Percentiles rank a stretch among this genome's conserved stretches.
Conservation (phyloP, 768 basidiomycete species). For the Crepidotus variabilis region DNA sequence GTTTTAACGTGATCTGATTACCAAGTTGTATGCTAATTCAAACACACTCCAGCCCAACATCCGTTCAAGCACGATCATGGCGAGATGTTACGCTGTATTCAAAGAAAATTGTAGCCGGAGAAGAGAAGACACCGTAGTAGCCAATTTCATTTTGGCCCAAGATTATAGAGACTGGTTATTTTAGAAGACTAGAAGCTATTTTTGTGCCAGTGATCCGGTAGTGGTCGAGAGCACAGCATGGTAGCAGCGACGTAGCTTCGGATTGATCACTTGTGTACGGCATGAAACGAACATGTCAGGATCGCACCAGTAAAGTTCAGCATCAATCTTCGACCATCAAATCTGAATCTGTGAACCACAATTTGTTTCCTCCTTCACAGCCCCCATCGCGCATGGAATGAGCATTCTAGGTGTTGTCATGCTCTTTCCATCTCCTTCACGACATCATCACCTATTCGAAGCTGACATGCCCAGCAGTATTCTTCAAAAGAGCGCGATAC, state of each 20-base stretch:
- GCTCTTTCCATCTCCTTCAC: slow-evolving; percentile 18
- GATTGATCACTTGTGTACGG: slow-evolving; percentile 3
- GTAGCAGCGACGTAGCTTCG: too few relatives aligned
- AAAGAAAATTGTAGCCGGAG: background rate
- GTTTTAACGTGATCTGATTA: slow-evolving; percentile 10
- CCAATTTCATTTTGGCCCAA: background rate
- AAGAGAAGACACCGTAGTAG: background rate
- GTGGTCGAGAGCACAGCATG: background rate
- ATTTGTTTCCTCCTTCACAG: background rate
- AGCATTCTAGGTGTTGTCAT: slow-evolving; percentile 12
- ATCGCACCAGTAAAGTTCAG: slow-evolving; percentile 7
- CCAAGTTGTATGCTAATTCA: background rate
- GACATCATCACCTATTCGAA: slow-evolving; percentile 8
- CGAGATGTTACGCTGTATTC: background rate
- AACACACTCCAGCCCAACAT: background rate
- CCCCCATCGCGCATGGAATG: background rate
- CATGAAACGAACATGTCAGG: slow-evolving; percentile 12
- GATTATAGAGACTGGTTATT: background rate
- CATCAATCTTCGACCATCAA: slow-evolving; percentile 9
- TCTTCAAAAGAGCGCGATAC: slow-evolving; percentile 20
- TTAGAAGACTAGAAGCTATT: background rate
- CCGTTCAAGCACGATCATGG: slow-evolving; percentile 13
- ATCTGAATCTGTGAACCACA: background rate
- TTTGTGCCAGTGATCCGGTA: background rate
- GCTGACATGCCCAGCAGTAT: slow-evolving; percentile 18